Evolutionary conservation across 2,329 filamentous ascomycete genomes (phyloP).

Genomic region (Xylaria sp.): DNA sequence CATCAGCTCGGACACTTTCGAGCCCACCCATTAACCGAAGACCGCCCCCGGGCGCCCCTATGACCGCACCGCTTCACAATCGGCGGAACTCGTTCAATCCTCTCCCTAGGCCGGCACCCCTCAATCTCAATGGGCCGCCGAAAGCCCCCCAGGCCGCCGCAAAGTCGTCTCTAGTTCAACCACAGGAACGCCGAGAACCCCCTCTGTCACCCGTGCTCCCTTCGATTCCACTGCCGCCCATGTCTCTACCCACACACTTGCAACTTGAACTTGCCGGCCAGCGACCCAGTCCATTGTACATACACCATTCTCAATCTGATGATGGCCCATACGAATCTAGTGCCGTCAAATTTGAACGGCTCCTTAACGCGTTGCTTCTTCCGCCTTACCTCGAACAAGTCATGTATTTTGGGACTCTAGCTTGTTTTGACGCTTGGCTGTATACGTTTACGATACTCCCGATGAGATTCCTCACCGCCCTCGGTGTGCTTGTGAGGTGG

Average conservation of each 20-base stretch:
- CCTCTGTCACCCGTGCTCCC: constrained; percentile 63
- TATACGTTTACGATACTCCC: constrained; percentile 97
- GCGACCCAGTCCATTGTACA: constrained; percentile 72
- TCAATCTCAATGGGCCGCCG: constrained; percentile 55
- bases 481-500: constrained; percentile 80
- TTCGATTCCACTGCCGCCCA: constrained; percentile 70
- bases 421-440: constrained; percentile 95
- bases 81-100: constrained; percentile 65
- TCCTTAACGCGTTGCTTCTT: constrained; percentile 87
- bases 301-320: constrained; percentile 66
- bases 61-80: constrained; percentile 50
- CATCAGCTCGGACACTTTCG: constrained; percentile 60
- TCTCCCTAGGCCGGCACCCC: constrained; percentile 55
- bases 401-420: constrained; percentile 86
- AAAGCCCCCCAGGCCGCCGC: constrained; percentile 19
- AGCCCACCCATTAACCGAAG: constrained; percentile 63
- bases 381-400: constrained; percentile 85
- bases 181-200: constrained; percentile 46
- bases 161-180: constrained; percentile 37
- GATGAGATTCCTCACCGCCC: constrained; percentile 83
- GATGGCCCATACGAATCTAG: constrained; percentile 89
- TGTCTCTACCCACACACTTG: constrained; percentile 73
- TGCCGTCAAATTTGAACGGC: constrained; percentile 88
- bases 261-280: constrained; percentile 73
- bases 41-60: constrained; percentile 49